Percentiles rank a stretch among this genome's conserved stretches.
Evolutionary conservation across 2,329 filamentous ascomycete species (phyloP).

Genomic region (Colletotrichum shisoi): DNA sequence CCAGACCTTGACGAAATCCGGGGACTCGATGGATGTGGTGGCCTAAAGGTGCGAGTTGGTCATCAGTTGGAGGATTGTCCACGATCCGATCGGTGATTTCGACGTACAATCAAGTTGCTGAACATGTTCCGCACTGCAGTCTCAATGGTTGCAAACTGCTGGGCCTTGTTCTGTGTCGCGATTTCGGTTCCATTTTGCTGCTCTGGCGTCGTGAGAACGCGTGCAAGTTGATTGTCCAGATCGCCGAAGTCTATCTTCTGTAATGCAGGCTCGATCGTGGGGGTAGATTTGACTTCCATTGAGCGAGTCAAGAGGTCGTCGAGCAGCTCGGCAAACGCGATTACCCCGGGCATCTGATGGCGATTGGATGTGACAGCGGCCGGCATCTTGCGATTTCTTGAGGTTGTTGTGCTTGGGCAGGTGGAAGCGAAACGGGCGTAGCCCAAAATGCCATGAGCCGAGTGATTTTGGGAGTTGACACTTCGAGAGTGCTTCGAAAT

Average conservation of each 20-base stretch:
- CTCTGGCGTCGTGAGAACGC: slow-evolving; percentile 44
- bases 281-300: slow-evolving; percentile 63
- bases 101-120: slow-evolving; percentile 76
- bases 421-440: neutral
- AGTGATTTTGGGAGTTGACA: too few relatives aligned
- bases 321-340: slow-evolving; percentile 62
- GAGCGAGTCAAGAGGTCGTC: slow-evolving; percentile 67
- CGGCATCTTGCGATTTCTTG: slow-evolving; percentile 55
- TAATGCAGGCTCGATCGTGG: slow-evolving; percentile 76
- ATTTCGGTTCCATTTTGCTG: slow-evolving; percentile 39
- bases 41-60: slow-evolving; percentile 59
- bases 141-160: slow-evolving; percentile 77
- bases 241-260: slow-evolving; percentile 71
- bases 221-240: slow-evolving; percentile 56
- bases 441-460: slow-evolving; percentile 15
- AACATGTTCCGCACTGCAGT: slow-evolving; percentile 84
- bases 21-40: slow-evolving; percentile 76
- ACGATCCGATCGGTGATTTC: neutral
- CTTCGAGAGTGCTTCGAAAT: neutral
- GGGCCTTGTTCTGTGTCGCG: slow-evolving; percentile 53
- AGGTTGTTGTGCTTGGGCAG: slow-evolving; percentile 10
- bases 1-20: slow-evolving; percentile 85
- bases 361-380: slow-evolving; percentile 53
- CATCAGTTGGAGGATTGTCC: slow-evolving; percentile 18
- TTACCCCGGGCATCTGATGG: slow-evolving; percentile 62